A percentile compares a stretch with the other conserved stretches of the same genome.
These are phyloP conservation scores for Trichoderma endophyticum DNA, from an alignment of 2,329 filamentous ascomycete species.

Conservation along the genomic window DNA sequence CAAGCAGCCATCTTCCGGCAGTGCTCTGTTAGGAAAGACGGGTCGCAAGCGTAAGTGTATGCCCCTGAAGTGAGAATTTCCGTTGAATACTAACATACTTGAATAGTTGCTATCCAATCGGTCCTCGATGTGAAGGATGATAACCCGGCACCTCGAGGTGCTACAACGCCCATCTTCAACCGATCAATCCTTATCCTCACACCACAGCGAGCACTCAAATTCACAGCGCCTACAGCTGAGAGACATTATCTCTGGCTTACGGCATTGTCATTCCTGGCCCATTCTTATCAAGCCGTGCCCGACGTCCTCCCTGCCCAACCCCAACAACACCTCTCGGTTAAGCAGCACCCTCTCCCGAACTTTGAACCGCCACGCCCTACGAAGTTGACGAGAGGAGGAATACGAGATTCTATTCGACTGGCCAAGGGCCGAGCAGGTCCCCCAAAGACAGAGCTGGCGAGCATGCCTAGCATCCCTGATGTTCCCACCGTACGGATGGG, in stretches of 20 bases:
- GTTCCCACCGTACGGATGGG: constrained; percentile 37
- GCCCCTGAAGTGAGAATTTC: background rate
- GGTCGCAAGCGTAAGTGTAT: constrained; percentile 81
- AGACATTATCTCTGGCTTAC: constrained; percentile 95
- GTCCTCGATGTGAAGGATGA: constrained; percentile 96
- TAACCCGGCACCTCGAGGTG: constrained; percentile 72
- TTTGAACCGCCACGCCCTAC: constrained; percentile 46
- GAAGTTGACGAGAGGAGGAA: constrained; percentile 53
- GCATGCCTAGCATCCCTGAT: constrained; percentile 42
- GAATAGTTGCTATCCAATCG: constrained; percentile 83
- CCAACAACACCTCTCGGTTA: constrained; percentile 31
- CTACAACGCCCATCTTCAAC: constrained; percentile 65
- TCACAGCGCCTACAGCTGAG: constrained; percentile 78
- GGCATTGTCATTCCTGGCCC: constrained; percentile 88
- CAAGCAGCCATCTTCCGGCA: constrained; percentile 88
- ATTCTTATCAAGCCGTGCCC: constrained; percentile 77
- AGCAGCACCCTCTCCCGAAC: constrained; percentile 44
- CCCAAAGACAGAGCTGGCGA: constrained; percentile 52
- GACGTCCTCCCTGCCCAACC: constrained; percentile 61
- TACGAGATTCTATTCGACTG: constrained; percentile 85
- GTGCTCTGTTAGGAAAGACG: constrained; percentile 86
- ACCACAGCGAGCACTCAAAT: constrained; percentile 89
- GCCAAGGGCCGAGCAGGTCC: constrained; percentile 66
- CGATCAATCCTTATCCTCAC: constrained; percentile 94
- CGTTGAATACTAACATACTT: constrained; percentile 15